Evolutionary conservation across 768 basidiomycete species (phyloP).

Genomic region (Imleria badia): DNA sequence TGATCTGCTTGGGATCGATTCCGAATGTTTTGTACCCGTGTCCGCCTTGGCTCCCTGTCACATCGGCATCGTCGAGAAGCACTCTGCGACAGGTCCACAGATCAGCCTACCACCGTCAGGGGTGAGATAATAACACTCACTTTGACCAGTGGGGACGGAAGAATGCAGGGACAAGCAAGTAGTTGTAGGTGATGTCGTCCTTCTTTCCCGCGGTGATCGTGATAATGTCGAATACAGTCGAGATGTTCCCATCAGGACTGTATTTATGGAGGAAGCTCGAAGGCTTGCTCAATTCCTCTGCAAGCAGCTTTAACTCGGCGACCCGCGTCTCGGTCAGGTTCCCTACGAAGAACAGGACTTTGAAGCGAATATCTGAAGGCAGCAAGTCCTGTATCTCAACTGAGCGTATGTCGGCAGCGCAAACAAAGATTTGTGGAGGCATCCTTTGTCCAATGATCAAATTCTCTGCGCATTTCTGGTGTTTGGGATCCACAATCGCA

Average conservation of each 20-base stretch:
- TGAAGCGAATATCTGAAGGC: conserved; percentile 35
- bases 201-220: conserved; percentile 28
- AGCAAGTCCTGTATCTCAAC: conserved; percentile 40
- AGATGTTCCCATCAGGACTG: conserved; percentile 10
- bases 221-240: conserved; percentile 31
- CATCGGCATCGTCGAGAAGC: conserved; percentile 34
- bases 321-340: conserved; percentile 17
- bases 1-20: conserved; percentile 26
- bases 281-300: conserved; percentile 21
- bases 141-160: conserved; percentile 2
- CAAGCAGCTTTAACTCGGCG: conserved; percentile 23
- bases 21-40: conserved; percentile 33
- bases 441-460: conserved; percentile 37
- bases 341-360: conserved; percentile 36
- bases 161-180: conserved; percentile 29
- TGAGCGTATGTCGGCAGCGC: conserved; percentile 35
- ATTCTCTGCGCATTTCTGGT: conserved; percentile 28
- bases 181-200: conserved; percentile 27
- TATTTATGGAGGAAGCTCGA: conserved; percentile 30
- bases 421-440: conserved; percentile 33
- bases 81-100: conserved; percentile 21
- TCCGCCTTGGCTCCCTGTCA: conserved; percentile 30
- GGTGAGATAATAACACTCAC: background rate
- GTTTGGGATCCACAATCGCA: conserved; percentile 28
- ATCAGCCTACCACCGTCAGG: background rate